Evolutionary conservation across 192 early-diverging fungal species (phyloP), one percentile per base, ranked within the genome.

Genomic region (Spizellomyces punctatus): DNA sequence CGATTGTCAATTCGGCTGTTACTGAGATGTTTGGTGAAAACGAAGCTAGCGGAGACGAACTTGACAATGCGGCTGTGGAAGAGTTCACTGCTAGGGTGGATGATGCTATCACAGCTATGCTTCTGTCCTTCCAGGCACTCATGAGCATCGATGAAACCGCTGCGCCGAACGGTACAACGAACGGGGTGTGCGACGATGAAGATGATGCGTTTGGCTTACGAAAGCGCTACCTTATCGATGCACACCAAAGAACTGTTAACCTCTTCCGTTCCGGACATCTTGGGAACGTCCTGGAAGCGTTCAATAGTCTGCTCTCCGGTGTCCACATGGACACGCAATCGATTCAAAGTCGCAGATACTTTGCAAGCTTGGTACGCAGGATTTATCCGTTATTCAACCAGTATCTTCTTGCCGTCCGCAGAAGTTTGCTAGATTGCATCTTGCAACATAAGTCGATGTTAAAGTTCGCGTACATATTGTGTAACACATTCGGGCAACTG

Each of bases 391-490:
- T 82, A 4, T 62, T 91, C 19, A 76, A 89, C 19, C 90, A 92
- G 67, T 88, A 89, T 55, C 69, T 89, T 67, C 12, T 54, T 54
- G 50, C 50, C 50, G 12, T 54, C 2, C 50, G 17, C 12, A 19
- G 14, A 2, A 12, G 50, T 54, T 54, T 54, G 50, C 2, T n/a
- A 27, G 72, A 80, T 61, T 61, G 65, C 42, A 10, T 81, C 22
- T 17, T 70, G 43, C 77, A 78, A n/a, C 94, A 96, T 82, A 86
- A 85, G 63, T 77, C 91, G 0, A 75, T 90, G 54, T 79, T 82
- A 64, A 95, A 95, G 72, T 77, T 96, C 42, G 78, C 86, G 0
- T 91, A 89, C 63, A 78, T 92, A 14, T 76, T 94, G 21, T 82
- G 81, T 68, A 91, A 89, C 71, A 86, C 89, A 6, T 92, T 94